Conservation (phyloP, 169 alveolate species). For the Pseudocohnilembus persalinus region DNA sequence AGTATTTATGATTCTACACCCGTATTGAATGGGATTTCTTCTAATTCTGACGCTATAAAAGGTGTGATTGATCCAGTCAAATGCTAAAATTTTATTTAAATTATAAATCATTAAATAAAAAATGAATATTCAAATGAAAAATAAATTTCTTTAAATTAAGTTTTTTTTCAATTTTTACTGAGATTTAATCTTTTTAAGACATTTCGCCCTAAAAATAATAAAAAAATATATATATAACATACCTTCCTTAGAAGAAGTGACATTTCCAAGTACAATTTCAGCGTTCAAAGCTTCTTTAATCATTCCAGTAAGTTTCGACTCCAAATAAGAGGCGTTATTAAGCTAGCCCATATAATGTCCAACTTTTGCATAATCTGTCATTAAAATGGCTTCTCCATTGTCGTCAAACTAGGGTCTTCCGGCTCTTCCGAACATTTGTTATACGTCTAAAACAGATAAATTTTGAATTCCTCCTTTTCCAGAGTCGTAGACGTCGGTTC, state of each 20-base stretch:
- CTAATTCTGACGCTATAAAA: conserved; percentile 71
- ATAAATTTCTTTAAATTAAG: too few species aligned
- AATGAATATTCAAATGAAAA: too few species aligned
- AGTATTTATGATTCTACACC: conserved; percentile 40
- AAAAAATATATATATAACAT: too few species aligned
- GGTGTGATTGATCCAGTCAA: conserved; percentile 84
- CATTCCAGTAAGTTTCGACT: conserved; percentile 56
- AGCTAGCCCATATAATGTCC: conserved; percentile 61
- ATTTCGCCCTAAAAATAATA: too few species aligned
- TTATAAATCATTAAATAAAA: too few species aligned
- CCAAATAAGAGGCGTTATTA: conserved; percentile 72
- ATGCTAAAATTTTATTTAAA: too few species aligned
- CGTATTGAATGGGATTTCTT: conserved; percentile 80
- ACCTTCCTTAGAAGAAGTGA: conserved; percentile 77
- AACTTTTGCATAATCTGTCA: conserved; percentile 68
- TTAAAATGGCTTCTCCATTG: conserved; percentile 84
- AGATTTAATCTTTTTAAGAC: too few species aligned
- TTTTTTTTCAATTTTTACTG: too few species aligned
- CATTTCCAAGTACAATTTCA: conserved; percentile 85
- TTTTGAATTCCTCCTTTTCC: conserved; percentile 70
- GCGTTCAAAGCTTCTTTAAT: conserved; percentile 86
- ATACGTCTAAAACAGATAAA: conserved; percentile 83
- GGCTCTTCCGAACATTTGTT: conserved; percentile 91
- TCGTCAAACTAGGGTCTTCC: conserved; percentile 89
- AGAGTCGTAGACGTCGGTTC: conserved; percentile 83